Evolutionary conservation across 2,329 filamentous ascomycete genomes (phyloP).

Genomic region (Fusarium siculi): DNA sequence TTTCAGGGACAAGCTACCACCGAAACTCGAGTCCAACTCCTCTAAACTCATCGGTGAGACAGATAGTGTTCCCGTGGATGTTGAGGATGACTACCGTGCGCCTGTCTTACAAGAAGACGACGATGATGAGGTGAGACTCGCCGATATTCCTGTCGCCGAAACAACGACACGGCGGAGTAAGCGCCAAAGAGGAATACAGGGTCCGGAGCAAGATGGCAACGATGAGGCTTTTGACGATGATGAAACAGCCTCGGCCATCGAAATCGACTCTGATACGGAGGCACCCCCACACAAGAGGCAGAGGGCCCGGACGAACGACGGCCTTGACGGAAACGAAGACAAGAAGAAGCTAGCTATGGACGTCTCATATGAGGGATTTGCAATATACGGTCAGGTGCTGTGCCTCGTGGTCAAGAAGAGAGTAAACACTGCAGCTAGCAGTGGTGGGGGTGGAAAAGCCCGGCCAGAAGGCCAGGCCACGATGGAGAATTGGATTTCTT

Average conservation of each 20-base stretch:
- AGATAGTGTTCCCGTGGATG: conserved; percentile 63
- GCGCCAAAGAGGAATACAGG: conserved; percentile 41
- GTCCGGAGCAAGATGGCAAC: conserved; percentile 48
- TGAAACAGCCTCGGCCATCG: conserved; percentile 50
- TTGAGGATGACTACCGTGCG: conserved; percentile 56
- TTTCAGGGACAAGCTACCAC: conserved; percentile 69
- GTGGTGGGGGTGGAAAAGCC: conserved; percentile 33
- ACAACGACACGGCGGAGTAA: conserved; percentile 41
- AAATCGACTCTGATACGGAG: conserved; percentile 53
- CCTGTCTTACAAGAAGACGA: conserved; percentile 62
- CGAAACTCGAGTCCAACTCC: conserved; percentile 69
- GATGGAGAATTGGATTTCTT: conserved; percentile 88
- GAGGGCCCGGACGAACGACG: conserved; percentile 47
- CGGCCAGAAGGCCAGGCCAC: conserved; percentile 67
- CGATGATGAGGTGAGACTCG: conserved; percentile 48
- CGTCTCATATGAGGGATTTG: conserved; percentile 93
- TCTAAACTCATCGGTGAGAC: conserved; percentile 68
- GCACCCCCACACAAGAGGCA: conserved; percentile 59
- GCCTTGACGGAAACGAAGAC: conserved; percentile 64
- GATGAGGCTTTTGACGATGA: conserved; percentile 48
- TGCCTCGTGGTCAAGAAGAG: conserved; percentile 88
- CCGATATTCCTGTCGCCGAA: conserved; percentile 49
- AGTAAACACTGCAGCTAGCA: conserved; percentile 45
- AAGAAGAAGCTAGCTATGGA: conserved; percentile 92
- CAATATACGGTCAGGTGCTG: conserved; percentile 91